Evolutionary conservation across 768 basidiomycete genomes (phyloP), one percentile per base, ranked within the genome.

Genomic region (Tylopilus sp.): DNA sequence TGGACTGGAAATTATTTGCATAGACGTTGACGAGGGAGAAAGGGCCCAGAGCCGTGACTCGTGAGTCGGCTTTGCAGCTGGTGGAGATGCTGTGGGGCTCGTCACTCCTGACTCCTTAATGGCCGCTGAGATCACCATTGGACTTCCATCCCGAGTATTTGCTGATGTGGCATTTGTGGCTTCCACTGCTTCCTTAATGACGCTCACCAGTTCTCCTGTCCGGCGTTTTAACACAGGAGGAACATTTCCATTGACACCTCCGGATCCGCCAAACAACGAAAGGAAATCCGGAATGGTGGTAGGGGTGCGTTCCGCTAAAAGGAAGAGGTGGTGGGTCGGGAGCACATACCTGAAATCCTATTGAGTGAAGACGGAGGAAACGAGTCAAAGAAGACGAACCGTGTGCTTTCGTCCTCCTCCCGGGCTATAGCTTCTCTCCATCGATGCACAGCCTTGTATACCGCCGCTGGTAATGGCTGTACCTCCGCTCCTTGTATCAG

Each of bases 341-440:
- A 92, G 72, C 17, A 92, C 80, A 65, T 85, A 91, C 71, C 87
- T 87, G 45, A 21, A 54, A 44, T 8, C 17, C 21, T 16, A 9
- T 14, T 48, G 13, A 16, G 42, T 34, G 13, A 44, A 47, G 16
- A 26, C 14, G 21, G 21, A 21, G 13, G 13, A 45, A 41, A 50
- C 19, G 24, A 40, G 28, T 17, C 8, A 37, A 33, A n/a, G 30
- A 49, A 30, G 4, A 71, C 81, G 41, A 65, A 93, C 86, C 86
- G 74, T 10, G 81, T 79, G 63, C 89, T 90, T 70, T 97, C 94
- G 65, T 98, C 95, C 61, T 92, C 89, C 51, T 86, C 82, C 45
- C 91, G 76, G 3, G 91, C 89, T 2, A 85, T 72, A 12, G 67
- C 63, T 67, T 98, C 94, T 53, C 95, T 77, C 95, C 94, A 98